Evolutionary conservation across 75 land plant genomes (phyloP).

Genomic region (Sequoia sempervirens): DNA sequence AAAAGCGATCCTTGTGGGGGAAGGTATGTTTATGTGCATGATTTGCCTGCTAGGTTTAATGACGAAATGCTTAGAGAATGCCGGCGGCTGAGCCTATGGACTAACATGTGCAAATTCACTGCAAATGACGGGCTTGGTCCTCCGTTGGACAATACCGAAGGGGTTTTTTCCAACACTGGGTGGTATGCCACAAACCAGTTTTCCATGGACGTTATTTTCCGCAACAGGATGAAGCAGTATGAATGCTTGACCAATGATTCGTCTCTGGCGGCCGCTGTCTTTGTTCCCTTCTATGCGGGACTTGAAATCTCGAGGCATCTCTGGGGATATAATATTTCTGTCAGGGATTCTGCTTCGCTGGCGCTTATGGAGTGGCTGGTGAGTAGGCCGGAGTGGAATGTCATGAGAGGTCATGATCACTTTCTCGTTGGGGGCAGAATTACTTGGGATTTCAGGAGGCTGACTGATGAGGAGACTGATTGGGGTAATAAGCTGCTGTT

Average conservation of each 20-base stretch:
- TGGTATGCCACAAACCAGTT: conserved; percentile 98
- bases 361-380: conserved; percentile 71
- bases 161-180: conserved; percentile 67
- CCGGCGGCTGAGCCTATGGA: conserved; percentile 71
- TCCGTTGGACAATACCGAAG: conserved; percentile 61
- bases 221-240: conserved; percentile 89
- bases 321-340: conserved; percentile 76
- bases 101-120: conserved; percentile 86
- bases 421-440: conserved; percentile 94
- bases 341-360: conserved; percentile 64
- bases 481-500: conserved; percentile 98
- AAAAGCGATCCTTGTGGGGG: conserved; percentile 83
- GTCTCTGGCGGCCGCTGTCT: conserved; percentile 75
- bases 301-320: conserved; percentile 81
- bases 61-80: conserved; percentile 60
- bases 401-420: conserved; percentile 82
- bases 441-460: conserved; percentile 96
- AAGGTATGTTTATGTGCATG: conserved; percentile 82
- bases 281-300: conserved; percentile 96
- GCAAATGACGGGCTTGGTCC: conserved; percentile 90
- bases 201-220: conserved; percentile 89
- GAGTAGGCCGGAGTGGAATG: conserved; percentile 67
- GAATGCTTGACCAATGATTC: conserved; percentile 85
- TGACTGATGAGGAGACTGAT: conserved; percentile 61
- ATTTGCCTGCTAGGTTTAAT: conserved; percentile 69